These are phyloP conservation scores for Acer yangbiense DNA, from an alignment of 345 rosid species.

Conservation along the genomic window DNA sequence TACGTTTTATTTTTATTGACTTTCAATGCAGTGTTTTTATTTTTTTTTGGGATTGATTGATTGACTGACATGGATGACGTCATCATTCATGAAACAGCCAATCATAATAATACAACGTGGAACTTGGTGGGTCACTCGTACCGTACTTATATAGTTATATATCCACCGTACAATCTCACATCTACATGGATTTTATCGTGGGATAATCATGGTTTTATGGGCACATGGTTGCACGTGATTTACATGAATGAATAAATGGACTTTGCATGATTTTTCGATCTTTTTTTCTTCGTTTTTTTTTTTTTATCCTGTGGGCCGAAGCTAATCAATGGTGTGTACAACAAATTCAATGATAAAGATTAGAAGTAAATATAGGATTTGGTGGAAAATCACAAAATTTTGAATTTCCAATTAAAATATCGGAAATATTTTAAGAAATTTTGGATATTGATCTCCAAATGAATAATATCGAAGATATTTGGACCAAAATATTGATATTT, in stretches of 20 bases:
- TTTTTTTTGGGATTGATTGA: not conserved
- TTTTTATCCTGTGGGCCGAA: not conserved
- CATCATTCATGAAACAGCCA: not conserved
- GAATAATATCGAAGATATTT: no score
- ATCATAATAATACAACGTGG: slow-evolving; percentile 1
- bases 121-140: slow-evolving; percentile 11
- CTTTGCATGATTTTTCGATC: not conserved
- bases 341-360: no score
- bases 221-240: slow-evolving; percentile 7
- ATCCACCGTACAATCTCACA: no score
- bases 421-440: no score
- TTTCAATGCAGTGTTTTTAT: slow-evolving; percentile 26
- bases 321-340: not conserved
- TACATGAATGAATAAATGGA: no score
- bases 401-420: no score
- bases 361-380: no score
- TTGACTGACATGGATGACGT: slow-evolving; percentile 12
- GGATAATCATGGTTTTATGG: not conserved
- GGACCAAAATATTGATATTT: no score
- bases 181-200: no score
- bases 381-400: no score
- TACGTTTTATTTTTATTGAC: slow-evolving; percentile 41
- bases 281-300: not conserved
- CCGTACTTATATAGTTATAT: slow-evolving; percentile 14
- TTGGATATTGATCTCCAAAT: no score